Percentiles rank a stretch among this genome's conserved stretches.
These are phyloP conservation scores for Sinapis alba DNA, from an alignment of 441 rosid species.

Conservation along the genomic window DNA sequence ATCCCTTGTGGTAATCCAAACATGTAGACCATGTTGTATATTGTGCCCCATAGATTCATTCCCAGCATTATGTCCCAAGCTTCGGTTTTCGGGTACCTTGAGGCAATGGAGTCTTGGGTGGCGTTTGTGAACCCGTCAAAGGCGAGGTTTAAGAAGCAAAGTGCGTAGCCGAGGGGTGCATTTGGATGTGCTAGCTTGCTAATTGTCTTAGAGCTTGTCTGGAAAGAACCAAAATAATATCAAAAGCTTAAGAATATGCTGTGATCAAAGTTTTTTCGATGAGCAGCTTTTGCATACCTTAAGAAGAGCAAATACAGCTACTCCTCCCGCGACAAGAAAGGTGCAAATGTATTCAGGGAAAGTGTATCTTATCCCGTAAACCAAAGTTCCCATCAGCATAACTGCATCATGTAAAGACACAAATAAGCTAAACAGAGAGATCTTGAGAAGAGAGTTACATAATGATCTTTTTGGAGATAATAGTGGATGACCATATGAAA, in stretches of 20 bases:
- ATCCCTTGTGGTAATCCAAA: slow-evolving; percentile 76
- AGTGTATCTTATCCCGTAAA: slow-evolving; percentile 86
- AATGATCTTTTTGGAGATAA: background rate
- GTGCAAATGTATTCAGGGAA: slow-evolving; percentile 79
- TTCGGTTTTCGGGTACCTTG: slow-evolving; percentile 79
- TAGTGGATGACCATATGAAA: background rate
- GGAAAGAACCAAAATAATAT: slow-evolving; percentile 22
- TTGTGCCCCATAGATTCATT: slow-evolving; percentile 95
- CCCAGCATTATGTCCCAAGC: slow-evolving; percentile 99
- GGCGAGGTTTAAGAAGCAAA: slow-evolving; percentile 89
- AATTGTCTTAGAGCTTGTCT: slow-evolving; percentile 93
- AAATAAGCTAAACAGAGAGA: background rate
- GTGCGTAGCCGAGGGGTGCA: slow-evolving; percentile 91
- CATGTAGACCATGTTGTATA: slow-evolving; percentile 90
- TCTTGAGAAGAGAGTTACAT: background rate
- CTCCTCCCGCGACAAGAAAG: slow-evolving; percentile 96
- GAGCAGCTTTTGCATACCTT: slow-evolving; percentile 54
- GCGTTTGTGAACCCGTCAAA: slow-evolving; percentile 98
- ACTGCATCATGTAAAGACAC: slow-evolving; percentile 57
- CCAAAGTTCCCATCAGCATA: slow-evolving; percentile 88
- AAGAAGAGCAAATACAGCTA: slow-evolving; percentile 77
- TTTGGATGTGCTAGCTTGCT: slow-evolving; percentile 94
- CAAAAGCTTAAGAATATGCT: background rate
- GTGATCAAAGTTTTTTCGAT: background rate
- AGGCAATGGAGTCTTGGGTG: slow-evolving; percentile 87